phyloP scores from a whole-genome alignment of 78 protist genomes.

The Salpingoeca rosetta region DNA sequence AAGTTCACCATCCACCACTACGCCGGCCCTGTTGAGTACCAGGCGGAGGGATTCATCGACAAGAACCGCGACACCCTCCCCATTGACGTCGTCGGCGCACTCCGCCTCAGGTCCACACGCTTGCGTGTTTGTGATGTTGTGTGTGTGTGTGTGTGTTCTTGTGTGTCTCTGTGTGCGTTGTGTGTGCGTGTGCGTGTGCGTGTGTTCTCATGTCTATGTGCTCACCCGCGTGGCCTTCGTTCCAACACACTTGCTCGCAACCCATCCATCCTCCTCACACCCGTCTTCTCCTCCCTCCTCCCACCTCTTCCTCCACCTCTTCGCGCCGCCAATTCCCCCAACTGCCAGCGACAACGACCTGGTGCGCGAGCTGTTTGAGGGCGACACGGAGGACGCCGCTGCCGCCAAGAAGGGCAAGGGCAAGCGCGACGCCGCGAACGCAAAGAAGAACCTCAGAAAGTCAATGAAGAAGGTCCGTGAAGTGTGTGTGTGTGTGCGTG shows the following conservation, averaged over 20 bases:
- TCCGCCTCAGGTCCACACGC: too few species aligned
- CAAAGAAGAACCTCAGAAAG: not conserved
- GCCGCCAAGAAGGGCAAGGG: not conserved
- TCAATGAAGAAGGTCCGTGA: not conserved
- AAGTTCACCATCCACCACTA: not conserved
- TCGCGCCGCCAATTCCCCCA: too few species aligned
- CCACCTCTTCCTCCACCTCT: too few species aligned
- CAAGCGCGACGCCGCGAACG: not conserved
- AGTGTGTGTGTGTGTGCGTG: too few species aligned
- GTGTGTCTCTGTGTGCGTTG: too few species aligned
- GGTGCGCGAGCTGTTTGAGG: not conserved
- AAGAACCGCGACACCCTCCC: conserved; percentile 57
- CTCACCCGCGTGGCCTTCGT: too few species aligned
- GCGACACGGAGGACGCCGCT: not conserved
- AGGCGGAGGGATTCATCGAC: conserved; percentile 48
- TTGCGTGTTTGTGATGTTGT: too few species aligned
- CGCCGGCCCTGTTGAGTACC: conserved; percentile 48
- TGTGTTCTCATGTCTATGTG: too few species aligned
- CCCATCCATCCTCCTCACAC: too few species aligned
- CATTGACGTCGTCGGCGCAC: not conserved
- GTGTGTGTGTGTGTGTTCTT: not conserved
- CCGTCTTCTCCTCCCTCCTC: too few species aligned
- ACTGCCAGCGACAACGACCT: not conserved
- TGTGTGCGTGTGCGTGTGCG: too few species aligned
- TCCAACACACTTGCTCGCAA: too few species aligned